Evolutionary conservation across 495 filamentous ascomycete genomes (phyloP), one percentile per base, ranked within the genome.

Genomic region (Penicillium maclennaniae): DNA sequence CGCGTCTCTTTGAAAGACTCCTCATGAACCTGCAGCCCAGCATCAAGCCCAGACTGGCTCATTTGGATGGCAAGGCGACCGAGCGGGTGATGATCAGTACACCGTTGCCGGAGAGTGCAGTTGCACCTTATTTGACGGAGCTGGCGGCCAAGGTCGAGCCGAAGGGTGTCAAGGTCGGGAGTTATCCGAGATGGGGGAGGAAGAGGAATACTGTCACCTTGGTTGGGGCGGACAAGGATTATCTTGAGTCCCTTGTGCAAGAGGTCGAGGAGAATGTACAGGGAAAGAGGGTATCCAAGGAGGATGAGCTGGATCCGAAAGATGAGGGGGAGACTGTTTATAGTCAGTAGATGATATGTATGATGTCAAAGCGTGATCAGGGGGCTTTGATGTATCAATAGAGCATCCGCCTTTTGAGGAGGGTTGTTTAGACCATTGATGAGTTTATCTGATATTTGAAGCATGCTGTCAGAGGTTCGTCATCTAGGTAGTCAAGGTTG

Each of bases 111-210:
- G 93, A 98, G 75, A 96, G 90, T 68, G 79, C 77, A 3, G 82
- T 97, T 7, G 92, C 93, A 8, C 79, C 72, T 36, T 97, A 87
- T 60, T 71, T 98, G 68, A 91, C 89, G 4, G 80, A 87, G 56
- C 70, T 98, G 50, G 88, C 91, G 12, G 77, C 66, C 14, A 82
- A 78, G 67, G 88, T 88, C 7, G 82, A 83, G 65, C 69, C 80
- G 0, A 79, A 79, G 56, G 89, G 89, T 0, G 79, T 98, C 47
- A 97, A 97, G 73, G 89, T 98, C n/a, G 93, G 93, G 7, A 95
- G 89, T 64, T 98, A 98, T 71, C 93, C 93, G 20, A 75, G 89
- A 43, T 96, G 91, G 93, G 89, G 86, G 0, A 92, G 87, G 76
- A 83, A 83, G 60, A 78, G 79, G 25, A 98, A 98, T 65, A 92